Evolutionary conservation across 2,329 filamentous ascomycete genomes (phyloP).

Genomic region (Elsinoe ampelina): DNA sequence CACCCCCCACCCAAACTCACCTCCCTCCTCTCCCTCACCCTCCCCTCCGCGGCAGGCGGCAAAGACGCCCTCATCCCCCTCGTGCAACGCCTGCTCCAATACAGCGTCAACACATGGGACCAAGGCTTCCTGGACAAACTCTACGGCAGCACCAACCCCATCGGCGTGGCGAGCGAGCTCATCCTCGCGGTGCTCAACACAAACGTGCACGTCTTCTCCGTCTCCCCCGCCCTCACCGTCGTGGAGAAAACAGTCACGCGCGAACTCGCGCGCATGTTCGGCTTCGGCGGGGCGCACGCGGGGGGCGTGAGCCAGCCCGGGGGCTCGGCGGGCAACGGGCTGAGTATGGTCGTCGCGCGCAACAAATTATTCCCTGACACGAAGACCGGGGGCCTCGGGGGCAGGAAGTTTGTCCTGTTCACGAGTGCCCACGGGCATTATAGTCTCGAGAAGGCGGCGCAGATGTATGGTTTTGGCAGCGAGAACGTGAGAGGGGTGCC

Average conservation of each 20-base stretch:
- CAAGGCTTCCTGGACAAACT: conserved; percentile 95
- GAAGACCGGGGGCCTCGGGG: conserved; percentile 61
- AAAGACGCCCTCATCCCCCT: conserved; percentile 37
- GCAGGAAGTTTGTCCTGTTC: conserved; percentile 66
- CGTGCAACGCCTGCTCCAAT: conserved; percentile 62
- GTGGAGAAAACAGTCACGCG: conserved; percentile 77
- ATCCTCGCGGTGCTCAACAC: conserved; percentile 82
- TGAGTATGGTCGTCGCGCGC: conserved; percentile 75
- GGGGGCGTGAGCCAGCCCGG: conserved; percentile 71
- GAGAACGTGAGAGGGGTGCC: conserved; percentile 63
- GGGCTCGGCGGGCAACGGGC: conserved; percentile 75
- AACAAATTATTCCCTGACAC: conserved; percentile 75
- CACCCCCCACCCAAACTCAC: conserved; percentile 36
- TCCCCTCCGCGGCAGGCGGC: conserved; percentile 31
- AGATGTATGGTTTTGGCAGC: conserved; percentile 75
- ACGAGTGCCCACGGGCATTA: conserved; percentile 89
- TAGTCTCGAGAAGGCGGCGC: conserved; percentile 87
- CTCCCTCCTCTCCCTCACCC: conserved; percentile 30
- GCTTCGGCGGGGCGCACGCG: conserved; percentile 57
- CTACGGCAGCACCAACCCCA: conserved; percentile 80
- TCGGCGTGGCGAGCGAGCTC: conserved; percentile 76
- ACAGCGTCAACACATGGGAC: conserved; percentile 97
- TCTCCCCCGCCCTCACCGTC: conserved; percentile 77
- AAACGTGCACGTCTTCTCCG: conserved; percentile 89
- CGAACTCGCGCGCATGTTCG: conserved; percentile 66